Evolutionary conservation across 2,329 filamentous ascomycete genomes (phyloP).

Genomic region (Capronia americana): DNA sequence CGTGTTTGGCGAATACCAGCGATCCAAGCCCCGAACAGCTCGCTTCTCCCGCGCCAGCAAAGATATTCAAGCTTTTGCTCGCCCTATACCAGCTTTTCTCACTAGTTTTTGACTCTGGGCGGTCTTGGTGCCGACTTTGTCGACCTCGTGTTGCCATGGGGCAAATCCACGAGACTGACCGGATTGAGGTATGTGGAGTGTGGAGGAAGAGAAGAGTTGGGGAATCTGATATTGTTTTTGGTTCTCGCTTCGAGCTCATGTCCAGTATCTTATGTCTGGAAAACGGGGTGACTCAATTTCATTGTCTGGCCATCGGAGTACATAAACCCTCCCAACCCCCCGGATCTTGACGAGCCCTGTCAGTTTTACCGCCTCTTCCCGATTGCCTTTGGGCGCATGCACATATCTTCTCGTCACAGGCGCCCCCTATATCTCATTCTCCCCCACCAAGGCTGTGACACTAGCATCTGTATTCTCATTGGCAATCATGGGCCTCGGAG

Average conservation of each 20-base stretch:
- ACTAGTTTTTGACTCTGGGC: constrained; percentile 6
- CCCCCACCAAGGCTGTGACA: not conserved
- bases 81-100: constrained; percentile 9
- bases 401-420: not conserved
- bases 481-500: constrained; percentile 19
- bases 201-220: constrained; percentile 8
- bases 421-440: not conserved
- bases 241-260: constrained; percentile 2
- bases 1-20: not conserved
- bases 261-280: not conserved
- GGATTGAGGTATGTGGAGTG: constrained; percentile 21
- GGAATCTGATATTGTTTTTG: constrained; percentile 3
- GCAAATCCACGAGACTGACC: constrained; percentile 9
- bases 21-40: not conserved
- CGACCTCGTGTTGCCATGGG: constrained; percentile 11
- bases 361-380: not conserved
- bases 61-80: constrained; percentile 5
- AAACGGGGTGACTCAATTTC: not conserved
- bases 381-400: not conserved
- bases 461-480: not conserved
- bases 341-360: not conserved
- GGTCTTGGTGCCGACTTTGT: constrained; percentile 7
- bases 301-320: not conserved
- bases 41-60: constrained; percentile 1
- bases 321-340: not conserved